phyloP scores from a whole-genome alignment of 2,329 filamentous ascomycete species.

The Nemania sp. region DNA sequence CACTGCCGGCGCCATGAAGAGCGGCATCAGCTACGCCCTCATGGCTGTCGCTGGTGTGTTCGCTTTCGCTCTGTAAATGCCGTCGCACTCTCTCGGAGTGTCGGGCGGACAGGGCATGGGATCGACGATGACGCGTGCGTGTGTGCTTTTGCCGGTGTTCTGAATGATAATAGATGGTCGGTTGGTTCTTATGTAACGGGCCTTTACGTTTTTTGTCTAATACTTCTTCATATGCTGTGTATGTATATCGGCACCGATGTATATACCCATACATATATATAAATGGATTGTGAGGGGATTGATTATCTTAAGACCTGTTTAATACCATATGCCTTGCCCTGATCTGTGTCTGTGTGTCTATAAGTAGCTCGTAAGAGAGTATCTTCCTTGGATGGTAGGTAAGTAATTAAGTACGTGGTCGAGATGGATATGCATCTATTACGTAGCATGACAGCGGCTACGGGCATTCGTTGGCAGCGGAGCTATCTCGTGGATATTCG shows the following conservation, averaged over 20 bases:
- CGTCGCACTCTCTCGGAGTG: too few species aligned
- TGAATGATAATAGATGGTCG: slow-evolving; percentile 18
- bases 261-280: too few species aligned
- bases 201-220: slow-evolving; percentile 7
- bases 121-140: slow-evolving; percentile 9
- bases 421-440: too few species aligned
- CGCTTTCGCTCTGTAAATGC: slow-evolving; percentile 23
- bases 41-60: slow-evolving; percentile 23
- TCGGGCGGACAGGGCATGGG: too few species aligned
- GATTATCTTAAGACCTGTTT: slow-evolving; percentile 14
- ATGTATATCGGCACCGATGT: slow-evolving; percentile 22
- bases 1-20: slow-evolving; percentile 24
- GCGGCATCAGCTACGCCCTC: slow-evolving; percentile 21
- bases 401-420: background rate
- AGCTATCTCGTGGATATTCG: too few species aligned
- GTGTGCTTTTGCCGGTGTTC: slow-evolving; percentile 13
- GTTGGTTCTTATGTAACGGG: slow-evolving; percentile 7
- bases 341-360: too few species aligned
- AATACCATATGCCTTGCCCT: too few species aligned
- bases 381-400: too few species aligned
- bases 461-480: too few species aligned
- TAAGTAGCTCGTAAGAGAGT: too few species aligned
- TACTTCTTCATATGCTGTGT: slow-evolving; percentile 9
- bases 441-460: too few species aligned
- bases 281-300: slow-evolving; percentile 11